These are phyloP conservation scores for Saturnispora dispora DNA, from an alignment of 805 yeast species.

Conservation along the genomic window DNA sequence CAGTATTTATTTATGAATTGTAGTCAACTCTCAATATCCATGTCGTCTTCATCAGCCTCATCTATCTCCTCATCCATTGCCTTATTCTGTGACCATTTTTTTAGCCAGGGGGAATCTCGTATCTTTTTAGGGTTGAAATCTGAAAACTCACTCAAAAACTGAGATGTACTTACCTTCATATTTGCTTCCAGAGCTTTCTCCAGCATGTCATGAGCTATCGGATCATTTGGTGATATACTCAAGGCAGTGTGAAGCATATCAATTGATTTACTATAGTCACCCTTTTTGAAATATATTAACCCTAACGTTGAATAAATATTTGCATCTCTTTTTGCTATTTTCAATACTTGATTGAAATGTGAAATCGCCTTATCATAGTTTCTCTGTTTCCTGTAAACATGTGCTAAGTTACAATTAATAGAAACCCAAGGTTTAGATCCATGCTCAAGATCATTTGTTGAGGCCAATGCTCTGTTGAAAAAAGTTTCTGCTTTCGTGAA, in stretches of 20 bases:
- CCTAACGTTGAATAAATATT: slow-evolving; percentile 81
- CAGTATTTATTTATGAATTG: not conserved
- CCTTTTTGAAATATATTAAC: slow-evolving; percentile 63
- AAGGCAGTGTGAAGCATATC: slow-evolving; percentile 73
- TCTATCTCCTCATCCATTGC: not conserved
- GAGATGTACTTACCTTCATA: slow-evolving; percentile 22
- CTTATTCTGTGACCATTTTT: not conserved
- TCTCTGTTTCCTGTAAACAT: slow-evolving; percentile 66
- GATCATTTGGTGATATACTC: slow-evolving; percentile 69
- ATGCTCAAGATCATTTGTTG: slow-evolving; percentile 59
- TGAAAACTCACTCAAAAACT: slow-evolving; percentile 5
- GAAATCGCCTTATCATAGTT: slow-evolving; percentile 56
- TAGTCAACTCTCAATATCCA: slow-evolving; percentile 40
- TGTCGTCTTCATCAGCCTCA: slow-evolving; percentile 24
- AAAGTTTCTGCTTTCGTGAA: slow-evolving; percentile 59
- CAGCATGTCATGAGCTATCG: slow-evolving; percentile 74
- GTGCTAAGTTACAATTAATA: slow-evolving; percentile 80
- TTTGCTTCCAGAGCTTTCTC: slow-evolving; percentile 69
- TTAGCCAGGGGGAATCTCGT: slow-evolving; percentile 5
- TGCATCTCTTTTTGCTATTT: slow-evolving; percentile 55
- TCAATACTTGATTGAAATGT: slow-evolving; percentile 69
- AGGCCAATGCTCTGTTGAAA: slow-evolving; percentile 60
- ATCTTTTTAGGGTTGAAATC: slow-evolving; percentile 4
- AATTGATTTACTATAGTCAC: slow-evolving; percentile 57
- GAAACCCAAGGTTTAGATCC: slow-evolving; percentile 81